A percentile compares a stretch with the other conserved stretches of the same genome.
Conservation (phyloP, 164 flowering plant genomes). For the Hamamelis virginiana region DNA sequence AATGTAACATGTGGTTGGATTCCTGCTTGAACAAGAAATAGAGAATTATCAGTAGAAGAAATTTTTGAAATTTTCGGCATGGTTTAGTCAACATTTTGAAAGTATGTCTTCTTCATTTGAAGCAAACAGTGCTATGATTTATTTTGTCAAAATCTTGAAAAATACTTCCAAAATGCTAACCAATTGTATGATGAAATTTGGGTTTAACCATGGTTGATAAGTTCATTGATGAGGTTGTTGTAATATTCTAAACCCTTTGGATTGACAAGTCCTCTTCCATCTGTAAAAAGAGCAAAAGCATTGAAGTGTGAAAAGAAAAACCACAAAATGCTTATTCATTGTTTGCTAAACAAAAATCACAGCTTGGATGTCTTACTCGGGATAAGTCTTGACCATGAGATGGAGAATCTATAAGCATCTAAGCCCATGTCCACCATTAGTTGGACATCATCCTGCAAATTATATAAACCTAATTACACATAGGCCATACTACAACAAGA, state of each 20-base stretch:
- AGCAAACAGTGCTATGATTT: too few species aligned
- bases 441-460: conserved; percentile 54
- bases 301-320: background rate
- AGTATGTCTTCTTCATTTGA: too few species aligned
- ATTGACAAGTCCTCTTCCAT: conserved; percentile 44
- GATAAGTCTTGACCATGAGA: conserved; percentile 54
- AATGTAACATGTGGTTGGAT: conserved; percentile 68
- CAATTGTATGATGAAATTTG: background rate
- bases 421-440: conserved; percentile 49
- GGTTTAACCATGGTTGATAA: conserved; percentile 23
- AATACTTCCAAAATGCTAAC: too few species aligned
- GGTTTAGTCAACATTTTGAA: too few species aligned
- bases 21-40: too few species aligned
- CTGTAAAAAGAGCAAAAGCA: conserved; percentile 11
- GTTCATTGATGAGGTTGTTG: conserved; percentile 46
- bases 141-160: too few species aligned
- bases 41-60: too few species aligned
- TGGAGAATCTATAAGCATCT: conserved; percentile 54
- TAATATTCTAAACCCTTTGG: conserved; percentile 41
- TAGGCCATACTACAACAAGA: too few species aligned
- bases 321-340: background rate
- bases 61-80: too few species aligned
- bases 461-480: background rate
- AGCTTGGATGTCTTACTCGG: conserved; percentile 31
- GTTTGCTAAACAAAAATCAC: background rate